A percentile compares a stretch with the other conserved stretches of the same genome.
Evolutionary conservation across 495 filamentous ascomycete species (phyloP).

Genomic region (Penicillium flavigenum): DNA sequence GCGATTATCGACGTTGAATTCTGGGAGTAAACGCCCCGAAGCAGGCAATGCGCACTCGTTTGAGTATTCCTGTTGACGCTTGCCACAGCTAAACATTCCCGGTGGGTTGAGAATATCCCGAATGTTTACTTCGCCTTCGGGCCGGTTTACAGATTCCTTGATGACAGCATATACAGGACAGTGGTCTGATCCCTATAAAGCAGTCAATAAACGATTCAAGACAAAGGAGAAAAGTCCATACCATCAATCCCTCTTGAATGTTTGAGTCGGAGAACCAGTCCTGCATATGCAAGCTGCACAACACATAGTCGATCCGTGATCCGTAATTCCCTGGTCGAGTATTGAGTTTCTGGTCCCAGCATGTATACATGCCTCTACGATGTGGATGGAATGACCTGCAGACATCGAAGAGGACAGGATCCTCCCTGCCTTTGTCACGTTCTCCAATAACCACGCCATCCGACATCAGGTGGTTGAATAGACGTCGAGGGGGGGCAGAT

Average conservation of each 20-base stretch:
- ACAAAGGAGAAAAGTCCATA: slow-evolving; percentile 26
- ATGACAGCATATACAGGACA: slow-evolving; percentile 88
- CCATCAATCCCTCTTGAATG: slow-evolving; percentile 91
- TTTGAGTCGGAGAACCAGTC: slow-evolving; percentile 84
- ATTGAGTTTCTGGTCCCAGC: slow-evolving; percentile 86
- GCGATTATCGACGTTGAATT: slow-evolving; percentile 70
- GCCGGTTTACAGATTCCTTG: slow-evolving; percentile 57
- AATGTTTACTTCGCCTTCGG: slow-evolving; percentile 54
- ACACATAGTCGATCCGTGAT: slow-evolving; percentile 87
- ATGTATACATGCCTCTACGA: slow-evolving; percentile 91
- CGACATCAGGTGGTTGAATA: slow-evolving; percentile 82
- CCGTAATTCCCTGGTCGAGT: slow-evolving; percentile 89
- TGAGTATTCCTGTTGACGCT: slow-evolving; percentile 65
- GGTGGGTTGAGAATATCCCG: slow-evolving; percentile 77
- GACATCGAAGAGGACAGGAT: slow-evolving; percentile 79
- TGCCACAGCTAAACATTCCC: slow-evolving; percentile 70
- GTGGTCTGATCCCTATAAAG: slow-evolving; percentile 79
- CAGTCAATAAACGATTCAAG: slow-evolving; percentile 9
- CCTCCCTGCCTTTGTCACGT: slow-evolving; percentile 69
- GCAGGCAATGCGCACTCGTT: slow-evolving; percentile 64
- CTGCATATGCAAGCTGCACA: slow-evolving; percentile 78
- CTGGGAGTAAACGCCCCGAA: slow-evolving; percentile 80
- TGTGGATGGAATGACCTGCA: slow-evolving; percentile 78
- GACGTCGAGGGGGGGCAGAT: slow-evolving; percentile 67
- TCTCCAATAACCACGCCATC: slow-evolving; percentile 68